phyloP scores from a whole-genome alignment of 306 rosid genomes.

The Castanea mollissima region DNA sequence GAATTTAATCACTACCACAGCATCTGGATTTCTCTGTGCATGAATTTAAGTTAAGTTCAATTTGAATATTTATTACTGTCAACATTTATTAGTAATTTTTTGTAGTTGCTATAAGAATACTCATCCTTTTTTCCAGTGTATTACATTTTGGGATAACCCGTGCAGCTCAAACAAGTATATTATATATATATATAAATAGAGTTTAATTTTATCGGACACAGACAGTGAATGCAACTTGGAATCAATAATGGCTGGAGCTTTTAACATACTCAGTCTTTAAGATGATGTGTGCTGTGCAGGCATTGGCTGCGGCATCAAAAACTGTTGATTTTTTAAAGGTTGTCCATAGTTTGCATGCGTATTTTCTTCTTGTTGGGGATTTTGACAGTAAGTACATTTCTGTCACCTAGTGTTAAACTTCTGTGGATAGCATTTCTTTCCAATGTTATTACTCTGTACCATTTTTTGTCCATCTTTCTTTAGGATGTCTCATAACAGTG shows the following conservation, averaged over 20 bases:
- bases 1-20: no score
- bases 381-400: constrained; percentile 62
- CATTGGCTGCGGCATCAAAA: constrained; percentile 96
- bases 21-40: neutral
- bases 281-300: constrained; percentile 48
- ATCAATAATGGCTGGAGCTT: constrained; percentile 22
- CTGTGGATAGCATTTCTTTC: constrained; percentile 2
- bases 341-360: constrained; percentile 86
- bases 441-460: neutral
- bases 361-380: constrained; percentile 89
- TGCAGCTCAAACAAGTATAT: neutral
- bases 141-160: neutral
- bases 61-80: neutral
- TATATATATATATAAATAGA: neutral
- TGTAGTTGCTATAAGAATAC: neutral
- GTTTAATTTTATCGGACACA: neutral
- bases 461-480: neutral
- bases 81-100: neutral
- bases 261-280: constrained; percentile 16
- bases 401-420: constrained; percentile 19
- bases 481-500: neutral
- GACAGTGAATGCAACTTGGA: neutral
- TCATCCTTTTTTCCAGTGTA: neutral
- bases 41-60: neutral
- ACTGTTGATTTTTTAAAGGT: constrained; percentile 83